These are phyloP conservation scores for Phytophthora meadii DNA, from an alignment of 352 stramenopile genomes.

Conservation along the genomic window DNA sequence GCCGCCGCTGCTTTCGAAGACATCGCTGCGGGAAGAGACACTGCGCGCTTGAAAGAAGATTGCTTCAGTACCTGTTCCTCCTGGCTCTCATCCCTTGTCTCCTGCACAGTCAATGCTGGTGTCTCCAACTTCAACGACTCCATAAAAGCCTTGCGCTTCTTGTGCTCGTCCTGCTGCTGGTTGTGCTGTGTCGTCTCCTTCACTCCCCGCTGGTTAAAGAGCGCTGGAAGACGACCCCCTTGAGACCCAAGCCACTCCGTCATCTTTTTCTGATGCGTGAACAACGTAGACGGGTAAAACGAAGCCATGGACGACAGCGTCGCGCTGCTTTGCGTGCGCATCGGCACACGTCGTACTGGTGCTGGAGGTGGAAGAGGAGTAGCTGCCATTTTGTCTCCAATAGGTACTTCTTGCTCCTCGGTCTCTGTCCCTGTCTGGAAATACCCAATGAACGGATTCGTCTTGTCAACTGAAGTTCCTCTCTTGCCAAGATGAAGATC, in stretches of 20 bases:
- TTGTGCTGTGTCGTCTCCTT: conserved; percentile 31
- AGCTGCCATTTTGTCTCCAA: conserved; percentile 1
- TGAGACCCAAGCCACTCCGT: conserved; percentile 59
- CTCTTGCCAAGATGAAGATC: conserved; percentile 49
- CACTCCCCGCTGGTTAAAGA: conserved; percentile 46
- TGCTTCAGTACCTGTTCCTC: conserved; percentile 9
- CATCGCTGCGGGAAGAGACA: conserved; percentile 30
- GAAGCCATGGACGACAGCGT: conserved; percentile 42
- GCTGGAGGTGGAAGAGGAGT: conserved; percentile 17
- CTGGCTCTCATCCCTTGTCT: conserved; percentile 21
- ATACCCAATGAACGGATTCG: conserved; percentile 88
- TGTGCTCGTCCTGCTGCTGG: conserved; percentile 26
- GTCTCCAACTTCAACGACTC: conserved; percentile 34
- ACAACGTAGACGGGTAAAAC: conserved; percentile 46
- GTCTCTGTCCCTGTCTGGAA: conserved; percentile 64
- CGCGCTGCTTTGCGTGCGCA: conserved; percentile 46
- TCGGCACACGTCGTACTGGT: conserved; percentile 32
- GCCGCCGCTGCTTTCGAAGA: conserved; percentile 25
- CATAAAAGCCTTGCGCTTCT: conserved; percentile 32
- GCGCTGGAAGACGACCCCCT: conserved; percentile 38
- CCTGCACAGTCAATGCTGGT: conserved; percentile 15
- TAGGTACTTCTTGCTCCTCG: conserved; percentile 11
- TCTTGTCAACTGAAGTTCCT: conserved; percentile 78
- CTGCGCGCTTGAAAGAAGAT: conserved; percentile 31
- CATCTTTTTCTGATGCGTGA: conserved; percentile 54